phyloP scores from a whole-genome alignment of 2,329 filamentous ascomycete species.

The Ceratocystis albifundus region DNA sequence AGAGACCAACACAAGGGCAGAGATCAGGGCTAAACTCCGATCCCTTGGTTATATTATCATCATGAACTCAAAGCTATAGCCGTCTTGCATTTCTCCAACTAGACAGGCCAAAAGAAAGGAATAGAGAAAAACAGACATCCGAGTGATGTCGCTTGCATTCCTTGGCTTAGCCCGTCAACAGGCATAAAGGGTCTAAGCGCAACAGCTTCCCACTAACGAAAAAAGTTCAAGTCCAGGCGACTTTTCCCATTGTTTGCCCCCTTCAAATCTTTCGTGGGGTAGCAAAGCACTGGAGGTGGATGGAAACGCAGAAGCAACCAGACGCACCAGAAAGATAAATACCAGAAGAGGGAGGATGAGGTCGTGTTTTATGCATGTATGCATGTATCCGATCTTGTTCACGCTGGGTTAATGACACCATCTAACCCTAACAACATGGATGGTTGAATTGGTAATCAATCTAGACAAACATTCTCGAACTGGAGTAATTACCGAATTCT shows the following conservation, averaged over 20 bases:
- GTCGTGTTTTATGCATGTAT: too few species aligned
- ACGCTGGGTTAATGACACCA: not conserved
- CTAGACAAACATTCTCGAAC: not conserved
- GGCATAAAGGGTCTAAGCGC: not conserved
- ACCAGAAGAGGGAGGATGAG: too few species aligned
- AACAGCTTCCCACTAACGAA: not conserved
- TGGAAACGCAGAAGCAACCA: not conserved
- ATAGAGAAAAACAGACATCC: not conserved
- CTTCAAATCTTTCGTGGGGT: not conserved
- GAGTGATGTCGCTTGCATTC: not conserved
- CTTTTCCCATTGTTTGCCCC: not conserved
- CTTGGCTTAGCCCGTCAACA: conserved; percentile 3
- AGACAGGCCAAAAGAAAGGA: not conserved
- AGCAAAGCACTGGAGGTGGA: not conserved
- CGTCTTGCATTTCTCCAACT: not conserved
- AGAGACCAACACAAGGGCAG: not conserved
- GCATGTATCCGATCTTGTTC: too few species aligned
- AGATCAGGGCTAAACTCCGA: not conserved
- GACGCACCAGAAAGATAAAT: too few species aligned
- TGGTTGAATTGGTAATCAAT: not conserved
- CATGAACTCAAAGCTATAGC: too few species aligned
- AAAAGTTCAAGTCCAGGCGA: not conserved
- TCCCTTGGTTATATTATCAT: not conserved
- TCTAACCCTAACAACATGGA: not conserved
- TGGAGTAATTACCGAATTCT: not conserved